Base-by-base conservation (phyloP, 352 stramenopile genomes). In the Phytophthora pistaciae region DNA sequence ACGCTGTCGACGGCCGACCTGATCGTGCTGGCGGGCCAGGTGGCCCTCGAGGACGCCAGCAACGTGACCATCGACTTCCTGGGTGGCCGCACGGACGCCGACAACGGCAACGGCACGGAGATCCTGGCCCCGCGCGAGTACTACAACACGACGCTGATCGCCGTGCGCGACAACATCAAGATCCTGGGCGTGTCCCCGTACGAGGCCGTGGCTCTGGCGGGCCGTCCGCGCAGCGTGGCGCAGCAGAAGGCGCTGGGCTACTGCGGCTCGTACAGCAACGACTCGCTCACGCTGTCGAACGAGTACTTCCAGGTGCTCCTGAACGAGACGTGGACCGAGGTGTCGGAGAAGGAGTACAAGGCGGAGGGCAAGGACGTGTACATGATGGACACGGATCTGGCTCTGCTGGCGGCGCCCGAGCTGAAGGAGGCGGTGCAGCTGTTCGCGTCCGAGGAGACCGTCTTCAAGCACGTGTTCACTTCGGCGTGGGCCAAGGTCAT, bases 161-260 rank as follows among this genome's bases (percentile, higher is more conserved):
- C 98, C 72, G 78, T 98, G 56, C 83, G 95, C 40, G 91, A 97
- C 69, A 88, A 98, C 56, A 98, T 98, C 75, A 85, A 91, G 56
- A 83, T 95, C 66, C 93, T 98, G 91, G 91, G 94, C 25, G 96
- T 98, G 59, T 83, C 84, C 48, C 91, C 98, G 66, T 74, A 85
- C 55, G 94, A 98, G 72, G 98, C 97, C 66, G 96, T 99, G 27
- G 94, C 94, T 13, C 78, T 99, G 1, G 77, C 92, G 25, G 96
- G 96, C 36, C 64, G 96, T 84, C 31, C 94, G 96, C 82, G 90
- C 92, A 56, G 85, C 98, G 79, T 88, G n/a, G 98, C 90, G 72
- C 94, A 99, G 76, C 91, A 87, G 3, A 88, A 96, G 71, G 74
- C 69, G 11, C 87, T 77, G 63, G 95, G 93, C 68, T 88, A 93